Conservation (phyloP, 257 asterid species). For the Oldenlandia corymbosa region DNA sequence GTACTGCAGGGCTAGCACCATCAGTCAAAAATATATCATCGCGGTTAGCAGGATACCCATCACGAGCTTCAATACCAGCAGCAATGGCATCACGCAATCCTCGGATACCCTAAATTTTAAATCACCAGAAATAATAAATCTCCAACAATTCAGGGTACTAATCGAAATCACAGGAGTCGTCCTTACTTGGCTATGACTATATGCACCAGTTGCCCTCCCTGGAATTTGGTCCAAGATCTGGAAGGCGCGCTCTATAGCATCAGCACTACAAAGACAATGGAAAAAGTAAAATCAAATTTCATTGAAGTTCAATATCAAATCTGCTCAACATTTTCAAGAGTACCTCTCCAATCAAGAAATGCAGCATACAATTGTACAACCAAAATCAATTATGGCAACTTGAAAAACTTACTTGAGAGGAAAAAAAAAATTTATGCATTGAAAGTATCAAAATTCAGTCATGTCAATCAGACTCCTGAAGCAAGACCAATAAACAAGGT, state of each 20-base stretch:
- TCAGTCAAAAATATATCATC: conserved; percentile 95
- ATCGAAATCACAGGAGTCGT: conserved; percentile 10
- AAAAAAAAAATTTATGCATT: neutral
- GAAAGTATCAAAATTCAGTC: neutral
- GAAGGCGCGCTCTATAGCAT: conserved; percentile 84
- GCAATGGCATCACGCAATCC: conserved; percentile 94
- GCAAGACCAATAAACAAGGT: neutral
- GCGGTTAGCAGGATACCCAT: conserved; percentile 90
- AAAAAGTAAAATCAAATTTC: conserved; percentile 8
- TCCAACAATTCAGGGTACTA: neutral
- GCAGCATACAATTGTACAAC: neutral
- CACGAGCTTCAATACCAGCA: conserved; percentile 95
- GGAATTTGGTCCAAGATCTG: conserved; percentile 94
- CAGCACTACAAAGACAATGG: conserved; percentile 51
- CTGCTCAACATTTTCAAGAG: conserved; percentile 4
- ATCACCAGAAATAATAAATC: neutral
- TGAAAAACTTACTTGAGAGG: neutral
- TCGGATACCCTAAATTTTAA: conserved; percentile 66
- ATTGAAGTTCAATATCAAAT: neutral
- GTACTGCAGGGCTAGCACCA: conserved; percentile 99
- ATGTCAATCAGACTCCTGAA: conserved; percentile 1
- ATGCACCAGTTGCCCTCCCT: conserved; percentile 98
- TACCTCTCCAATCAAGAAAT: conserved; percentile 2
- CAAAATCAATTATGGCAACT: no score
- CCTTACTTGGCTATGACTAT: conserved; percentile 94